Conservation (phyloP, 805 yeast species). For the Wickerhamiella cacticola region DNA sequence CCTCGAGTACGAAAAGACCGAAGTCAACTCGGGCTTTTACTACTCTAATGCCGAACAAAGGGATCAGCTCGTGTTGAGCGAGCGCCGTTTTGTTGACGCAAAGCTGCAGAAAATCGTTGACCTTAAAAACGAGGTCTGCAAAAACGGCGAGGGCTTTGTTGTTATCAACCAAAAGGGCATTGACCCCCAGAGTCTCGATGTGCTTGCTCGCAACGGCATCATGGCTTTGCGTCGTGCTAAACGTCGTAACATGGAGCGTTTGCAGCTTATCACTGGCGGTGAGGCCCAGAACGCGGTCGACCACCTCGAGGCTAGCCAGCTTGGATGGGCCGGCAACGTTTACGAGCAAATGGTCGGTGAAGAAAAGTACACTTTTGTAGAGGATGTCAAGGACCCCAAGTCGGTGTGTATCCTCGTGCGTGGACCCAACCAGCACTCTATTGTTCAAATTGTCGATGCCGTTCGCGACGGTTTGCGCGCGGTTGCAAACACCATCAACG, state of each 20-base stretch:
- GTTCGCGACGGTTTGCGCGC: constrained; percentile 95
- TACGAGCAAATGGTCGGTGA: constrained; percentile 92
- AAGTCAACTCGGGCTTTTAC: constrained; percentile 90
- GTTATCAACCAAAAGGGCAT: constrained; percentile 97
- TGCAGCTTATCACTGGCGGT: constrained; percentile 93
- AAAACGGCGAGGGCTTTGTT: constrained; percentile 67
- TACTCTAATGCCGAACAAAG: constrained; percentile 93
- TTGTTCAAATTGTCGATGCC: constrained; percentile 91
- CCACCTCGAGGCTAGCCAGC: constrained; percentile 62
- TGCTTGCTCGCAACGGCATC: constrained; percentile 83
- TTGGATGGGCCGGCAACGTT: constrained; percentile 84
- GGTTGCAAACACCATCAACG: constrained; percentile 81
- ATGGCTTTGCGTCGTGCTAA: constrained; percentile 95
- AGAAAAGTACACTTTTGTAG: constrained; percentile 92
- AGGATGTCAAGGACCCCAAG: constrained; percentile 76
- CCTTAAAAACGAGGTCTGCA: constrained; percentile 85
- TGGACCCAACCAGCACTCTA: constrained; percentile 82
- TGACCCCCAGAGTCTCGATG: constrained; percentile 94
- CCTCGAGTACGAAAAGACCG: constrained; percentile 93
- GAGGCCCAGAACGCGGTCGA: constrained; percentile 96
- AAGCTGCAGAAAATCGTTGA: constrained; percentile 84
- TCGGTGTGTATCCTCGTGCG: constrained; percentile 84
- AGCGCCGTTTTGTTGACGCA: constrained; percentile 87
- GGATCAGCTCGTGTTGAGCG: constrained; percentile 85
- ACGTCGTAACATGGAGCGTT: constrained; percentile 97